Evolutionary conservation across 805 yeast species (phyloP), one percentile per base, ranked within the genome.

Genomic region (Lipomyces japonicus): DNA sequence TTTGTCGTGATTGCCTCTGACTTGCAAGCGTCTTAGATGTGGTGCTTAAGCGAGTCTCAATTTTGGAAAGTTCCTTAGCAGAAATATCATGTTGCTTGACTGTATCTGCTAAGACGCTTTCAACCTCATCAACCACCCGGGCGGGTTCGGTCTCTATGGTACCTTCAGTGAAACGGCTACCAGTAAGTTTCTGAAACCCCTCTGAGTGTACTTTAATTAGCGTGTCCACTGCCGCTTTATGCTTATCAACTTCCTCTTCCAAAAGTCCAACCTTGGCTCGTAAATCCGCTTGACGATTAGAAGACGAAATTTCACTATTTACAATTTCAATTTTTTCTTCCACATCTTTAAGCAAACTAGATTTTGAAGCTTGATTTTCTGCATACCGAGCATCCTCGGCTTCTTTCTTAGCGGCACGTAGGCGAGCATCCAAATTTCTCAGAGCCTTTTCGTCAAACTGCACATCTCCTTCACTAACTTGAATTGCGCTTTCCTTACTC

Each of bases 221-320:
- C 14, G 68, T 65, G 0, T 61, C 47, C 4, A 71, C 43, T 1
- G 69, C 67, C 3, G 56, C 57, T 12, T 60, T 57, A 40, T 69
- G 72, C 34, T 67, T 61, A 1, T 50, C 61, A 1, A 64, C 57
- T 9, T 76, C 72, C 28, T 76, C 80, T 19, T 63, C 61, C 28
- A 77, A 56, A 16, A 81, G 60, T 0, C 74, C 70, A 2, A 80
- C 60, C 54, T 77, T 79, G 0, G 87, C 83, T 53, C 77, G 70
- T 2, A 74, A 59, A 42, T 81, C 89, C 0, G 84, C 71, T 60
- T 79, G 83, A 58, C 75, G 74, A 58, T 78, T 82, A 2, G 77
- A 73, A 14, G 69, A 66, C 3, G 77, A 62, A 12, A 86, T 70
- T 19, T 78, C 74, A 16, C 72, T 72, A 48, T 76, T 75, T 14